Evolutionary conservation across 176 grass and related monocot genomes (phyloP), one percentile per base, ranked within the genome.

Genomic region (Paspalum notatum): DNA sequence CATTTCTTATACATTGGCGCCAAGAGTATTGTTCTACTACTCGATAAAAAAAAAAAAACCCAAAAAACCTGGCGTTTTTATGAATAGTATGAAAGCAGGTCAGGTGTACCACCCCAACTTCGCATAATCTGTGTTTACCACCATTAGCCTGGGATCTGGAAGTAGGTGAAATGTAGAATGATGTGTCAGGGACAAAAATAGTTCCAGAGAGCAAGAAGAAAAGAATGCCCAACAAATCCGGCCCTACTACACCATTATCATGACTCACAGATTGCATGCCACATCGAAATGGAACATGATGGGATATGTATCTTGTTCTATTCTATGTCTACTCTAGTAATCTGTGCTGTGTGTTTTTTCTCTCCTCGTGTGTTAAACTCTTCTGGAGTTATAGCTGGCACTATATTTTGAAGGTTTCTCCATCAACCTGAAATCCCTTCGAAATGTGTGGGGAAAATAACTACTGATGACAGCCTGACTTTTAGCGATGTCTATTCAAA

Each of bases 81-180:
- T 44, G 64, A 67, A 43, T 2, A 42, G n/a, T 42, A 66, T 12
- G 63, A 9, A 66, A 66, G 63, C 40, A 66, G 38, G 63, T 66
- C 38, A 66, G 63, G 38, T 66, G 63, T 42, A 42, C 63, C 63
- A 42, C 38, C 38, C 32, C 32, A 32, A 66, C 39, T 20, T n/a
- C 17, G 63, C 8, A 17, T 18, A 66, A 67, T 67, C 40, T 65
- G 62, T 65, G 37, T 41, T 65, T 65, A 20, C 62, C 18, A 16
- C 61, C 6, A 39, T 61, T 62, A 38, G 32, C 17, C 14, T 43
- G 62, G 37, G 37, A 65, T 40, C 32, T 43, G 4, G 5, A 42
- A 44, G 64, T 67, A 44, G 64, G 40, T 67, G 64, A 67, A 21
- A 67, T 67, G 64, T 40, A 67, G 64, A 67, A 66, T 43, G 64